Evolutionary conservation across 1,139 yeast species (phyloP).

Genomic region (Taphrina deformans): DNA sequence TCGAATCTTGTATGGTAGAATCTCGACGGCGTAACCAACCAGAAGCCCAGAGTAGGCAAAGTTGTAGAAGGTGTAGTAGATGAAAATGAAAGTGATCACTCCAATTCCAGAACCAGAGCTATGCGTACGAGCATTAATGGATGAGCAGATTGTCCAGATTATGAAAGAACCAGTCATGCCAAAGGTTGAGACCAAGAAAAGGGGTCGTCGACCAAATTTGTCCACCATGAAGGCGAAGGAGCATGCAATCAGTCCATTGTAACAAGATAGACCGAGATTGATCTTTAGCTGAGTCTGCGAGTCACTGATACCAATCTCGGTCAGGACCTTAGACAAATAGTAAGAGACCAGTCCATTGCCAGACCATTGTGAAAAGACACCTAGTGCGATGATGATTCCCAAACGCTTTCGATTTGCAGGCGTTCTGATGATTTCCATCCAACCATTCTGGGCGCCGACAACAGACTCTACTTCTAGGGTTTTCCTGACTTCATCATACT

Average conservation of each 20-base stretch:
- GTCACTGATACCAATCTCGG: constrained; percentile 51
- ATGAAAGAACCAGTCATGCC: constrained; percentile 39
- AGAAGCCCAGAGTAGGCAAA: constrained; percentile 43
- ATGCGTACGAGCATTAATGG: constrained; percentile 39
- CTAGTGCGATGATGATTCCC: constrained; percentile 46
- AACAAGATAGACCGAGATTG: constrained; percentile 44
- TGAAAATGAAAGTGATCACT: constrained; percentile 41
- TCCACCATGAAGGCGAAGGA: constrained; percentile 45
- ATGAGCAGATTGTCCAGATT: constrained; percentile 43
- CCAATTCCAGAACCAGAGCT: constrained; percentile 39
- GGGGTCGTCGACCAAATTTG: constrained; percentile 47
- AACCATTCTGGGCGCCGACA: constrained; percentile 40
- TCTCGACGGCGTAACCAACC: constrained; percentile 47
- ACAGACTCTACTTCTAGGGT: constrained; percentile 40
- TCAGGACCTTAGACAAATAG: constrained; percentile 51
- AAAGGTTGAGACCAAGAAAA: constrained; percentile 44
- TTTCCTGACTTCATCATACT: constrained; percentile 41
- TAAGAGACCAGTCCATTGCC: constrained; percentile 51
- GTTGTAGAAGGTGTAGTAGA: constrained; percentile 39
- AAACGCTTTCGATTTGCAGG: constrained; percentile 49
- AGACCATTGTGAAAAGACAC: constrained; percentile 50
- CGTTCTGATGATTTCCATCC: constrained; percentile 48
- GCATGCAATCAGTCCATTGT: constrained; percentile 46
- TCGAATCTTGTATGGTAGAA: constrained; percentile 48
- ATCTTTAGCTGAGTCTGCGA: constrained; percentile 45